Evolutionary conservation across 2,329 filamentous ascomycete species (phyloP), one percentile per base, ranked within the genome.

Genomic region (Albifimbria verrucaria): DNA sequence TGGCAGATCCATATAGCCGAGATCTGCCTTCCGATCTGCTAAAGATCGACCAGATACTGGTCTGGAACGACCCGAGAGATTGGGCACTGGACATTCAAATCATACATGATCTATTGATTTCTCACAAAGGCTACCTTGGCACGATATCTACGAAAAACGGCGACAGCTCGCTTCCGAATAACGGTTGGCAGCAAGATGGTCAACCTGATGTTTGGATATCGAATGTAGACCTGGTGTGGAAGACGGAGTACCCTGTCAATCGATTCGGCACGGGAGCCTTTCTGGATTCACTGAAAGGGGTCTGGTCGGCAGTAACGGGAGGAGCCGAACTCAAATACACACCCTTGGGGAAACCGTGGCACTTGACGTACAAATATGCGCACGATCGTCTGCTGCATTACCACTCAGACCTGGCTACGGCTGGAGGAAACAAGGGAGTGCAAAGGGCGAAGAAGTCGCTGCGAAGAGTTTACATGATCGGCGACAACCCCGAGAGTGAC

Each of bases 51-150:
- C 92, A 92, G 24, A 84, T 97, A 24, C 88, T 97, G 64, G 88
- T 97, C 7, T 97, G 93, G 79, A 96, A 96, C 68, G 94, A 97
- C 70, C 92, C 94, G 3, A 84, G 94, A 52, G 94, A 99, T 75
- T 99, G 94, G 94, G 92, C 89, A 1, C 80, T 97, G 10, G 93
- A 97, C 69, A 85, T 85, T 2, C 89, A 96, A 66, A 76, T 97
- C 61, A 88, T 97, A 53, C 66, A 88, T 51, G 94, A 99, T 69
- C 74, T 96, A 11, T 76, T 97, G 7, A 78, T 96, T 41, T 96
- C 92, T 1, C 77, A 83, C 18, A 63, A 79, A n/a, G 94, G 94
- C 18, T 83, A 90, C 52, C 68, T 96, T 4, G 94, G 93, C 23
- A 97, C 93, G 0, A 78, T 89, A 42, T 93, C 89, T 0, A 59